phyloP scores from a whole-genome alignment of 805 yeast genomes.

The Yamadazyma olivae region DNA sequence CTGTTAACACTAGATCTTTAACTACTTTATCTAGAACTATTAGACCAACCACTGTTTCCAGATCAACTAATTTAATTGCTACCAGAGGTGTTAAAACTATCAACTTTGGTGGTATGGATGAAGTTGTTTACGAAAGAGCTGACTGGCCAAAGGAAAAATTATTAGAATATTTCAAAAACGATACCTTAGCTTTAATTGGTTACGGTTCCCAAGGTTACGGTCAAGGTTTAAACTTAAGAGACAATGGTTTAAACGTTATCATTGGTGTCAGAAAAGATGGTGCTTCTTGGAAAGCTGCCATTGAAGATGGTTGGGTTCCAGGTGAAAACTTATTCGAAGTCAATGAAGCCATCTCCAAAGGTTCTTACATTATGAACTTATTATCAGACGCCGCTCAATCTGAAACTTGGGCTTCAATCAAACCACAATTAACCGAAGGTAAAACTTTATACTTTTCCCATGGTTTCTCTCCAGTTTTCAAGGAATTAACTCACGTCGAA shows the following conservation, averaged over 20 bases:
- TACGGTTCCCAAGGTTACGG: constrained; percentile 99
- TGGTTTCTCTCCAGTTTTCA: constrained; percentile 99
- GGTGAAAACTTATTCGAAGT: constrained; percentile 97
- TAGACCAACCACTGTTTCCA: constrained; percentile 32
- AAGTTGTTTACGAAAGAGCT: constrained; percentile 95
- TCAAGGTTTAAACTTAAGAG: constrained; percentile 98
- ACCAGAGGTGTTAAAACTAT: constrained; percentile 93
- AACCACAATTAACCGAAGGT: constrained; percentile 92
- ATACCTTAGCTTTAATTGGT: constrained; percentile 96
- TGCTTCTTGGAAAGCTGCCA: constrained; percentile 99
- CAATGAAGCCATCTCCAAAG: constrained; percentile 85
- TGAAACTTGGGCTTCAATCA: constrained; percentile 88
- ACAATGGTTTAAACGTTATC: constrained; percentile 96
- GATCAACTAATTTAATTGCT: constrained; percentile 33
- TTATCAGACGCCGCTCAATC: constrained; percentile 99
- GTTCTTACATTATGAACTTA: constrained; percentile 96
- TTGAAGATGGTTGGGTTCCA: constrained; percentile 99
- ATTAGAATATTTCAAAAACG: constrained; percentile 94
- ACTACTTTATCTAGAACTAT: constrained; percentile 49
- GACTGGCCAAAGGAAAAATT: constrained; percentile 99
- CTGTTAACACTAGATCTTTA: constrained; percentile 59
- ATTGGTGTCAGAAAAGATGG: constrained; percentile 98
- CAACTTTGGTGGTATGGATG: constrained; percentile 94
- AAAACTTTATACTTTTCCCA: constrained; percentile 99
- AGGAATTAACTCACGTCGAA: constrained; percentile 93